phyloP scores from a whole-genome alignment of 257 asterid species.

The Prunella vulgaris region DNA sequence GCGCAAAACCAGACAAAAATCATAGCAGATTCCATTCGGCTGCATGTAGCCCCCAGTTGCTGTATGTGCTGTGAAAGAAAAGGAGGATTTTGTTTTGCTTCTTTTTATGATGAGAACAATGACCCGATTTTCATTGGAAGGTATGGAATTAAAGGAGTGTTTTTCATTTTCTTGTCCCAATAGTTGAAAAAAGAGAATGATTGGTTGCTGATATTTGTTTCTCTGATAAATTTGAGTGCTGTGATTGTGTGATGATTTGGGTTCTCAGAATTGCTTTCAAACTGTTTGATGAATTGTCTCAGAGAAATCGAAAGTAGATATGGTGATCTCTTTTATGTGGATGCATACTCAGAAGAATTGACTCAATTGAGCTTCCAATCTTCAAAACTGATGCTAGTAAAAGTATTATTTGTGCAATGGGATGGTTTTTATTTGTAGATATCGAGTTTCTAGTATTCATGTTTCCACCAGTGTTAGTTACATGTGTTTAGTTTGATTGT shows the following conservation, averaged over 20 bases:
- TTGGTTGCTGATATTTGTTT: neutral
- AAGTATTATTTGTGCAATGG: neutral
- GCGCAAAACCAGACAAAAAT: neutral
- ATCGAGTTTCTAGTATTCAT: neutral
- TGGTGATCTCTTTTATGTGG: neutral
- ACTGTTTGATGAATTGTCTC: constrained; percentile 27
- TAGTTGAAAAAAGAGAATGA: neutral
- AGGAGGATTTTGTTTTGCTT: neutral
- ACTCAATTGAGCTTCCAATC: neutral
- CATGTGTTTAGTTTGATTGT: neutral
- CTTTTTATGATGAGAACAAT: constrained; percentile 21
- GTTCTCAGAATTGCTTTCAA: neutral
- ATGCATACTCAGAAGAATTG: neutral
- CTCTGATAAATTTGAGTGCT: neutral
- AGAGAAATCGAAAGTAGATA: neutral
- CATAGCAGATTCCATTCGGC: neutral
- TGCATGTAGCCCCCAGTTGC: constrained; percentile 15
- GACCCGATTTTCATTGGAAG: constrained; percentile 32
- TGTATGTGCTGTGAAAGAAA: neutral
- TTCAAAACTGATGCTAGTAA: neutral
- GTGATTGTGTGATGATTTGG: neutral
- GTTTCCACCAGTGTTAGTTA: neutral
- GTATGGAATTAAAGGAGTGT: constrained; percentile 11
- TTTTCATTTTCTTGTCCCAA: neutral
- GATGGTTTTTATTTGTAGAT: neutral